Evolutionary conservation across 495 filamentous ascomycete species (phyloP).

Genomic region (Aspergillus panamensis): DNA sequence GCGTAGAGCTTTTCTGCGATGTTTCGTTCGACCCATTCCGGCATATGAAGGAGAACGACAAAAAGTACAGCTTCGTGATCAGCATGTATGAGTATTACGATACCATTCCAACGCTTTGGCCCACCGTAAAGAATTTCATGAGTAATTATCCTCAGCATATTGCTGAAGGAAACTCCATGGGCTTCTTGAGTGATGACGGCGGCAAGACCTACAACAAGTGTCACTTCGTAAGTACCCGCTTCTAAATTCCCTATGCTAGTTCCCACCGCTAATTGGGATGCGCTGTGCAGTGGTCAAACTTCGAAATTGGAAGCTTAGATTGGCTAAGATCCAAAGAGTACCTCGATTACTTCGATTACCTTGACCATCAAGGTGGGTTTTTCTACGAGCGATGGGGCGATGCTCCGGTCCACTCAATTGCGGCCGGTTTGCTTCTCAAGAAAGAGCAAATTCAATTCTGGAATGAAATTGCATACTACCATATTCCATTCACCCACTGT

Average conservation of each 20-base stretch:
- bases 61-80: conserved; percentile 87
- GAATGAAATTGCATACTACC: conserved; percentile 97
- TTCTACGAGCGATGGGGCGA: conserved; percentile 95
- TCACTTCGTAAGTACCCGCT: conserved; percentile 71
- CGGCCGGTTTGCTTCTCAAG: conserved; percentile 74
- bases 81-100: conserved; percentile 93
- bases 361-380: conserved; percentile 83
- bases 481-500: conserved; percentile 98
- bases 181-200: conserved; percentile 84
- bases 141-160: conserved; percentile 84
- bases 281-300: conserved; percentile 75
- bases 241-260: not conserved
- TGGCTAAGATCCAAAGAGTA: conserved; percentile 81
- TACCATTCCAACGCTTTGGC: conserved; percentile 95
- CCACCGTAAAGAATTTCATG: conserved; percentile 88
- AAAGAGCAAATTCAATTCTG: conserved; percentile 98
- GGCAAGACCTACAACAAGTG: conserved; percentile 93
- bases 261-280: not conserved
- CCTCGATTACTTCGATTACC: conserved; percentile 71
- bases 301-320: conserved; percentile 79
- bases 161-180: conserved; percentile 78
- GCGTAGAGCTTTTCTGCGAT: conserved; percentile 84
- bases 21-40: conserved; percentile 80
- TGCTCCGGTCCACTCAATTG: conserved; percentile 92
- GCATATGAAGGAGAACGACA: conserved; percentile 81